These are phyloP conservation scores for Capronia coronata DNA, from an alignment of 2,329 filamentous ascomycete species.

Conservation along the genomic window DNA sequence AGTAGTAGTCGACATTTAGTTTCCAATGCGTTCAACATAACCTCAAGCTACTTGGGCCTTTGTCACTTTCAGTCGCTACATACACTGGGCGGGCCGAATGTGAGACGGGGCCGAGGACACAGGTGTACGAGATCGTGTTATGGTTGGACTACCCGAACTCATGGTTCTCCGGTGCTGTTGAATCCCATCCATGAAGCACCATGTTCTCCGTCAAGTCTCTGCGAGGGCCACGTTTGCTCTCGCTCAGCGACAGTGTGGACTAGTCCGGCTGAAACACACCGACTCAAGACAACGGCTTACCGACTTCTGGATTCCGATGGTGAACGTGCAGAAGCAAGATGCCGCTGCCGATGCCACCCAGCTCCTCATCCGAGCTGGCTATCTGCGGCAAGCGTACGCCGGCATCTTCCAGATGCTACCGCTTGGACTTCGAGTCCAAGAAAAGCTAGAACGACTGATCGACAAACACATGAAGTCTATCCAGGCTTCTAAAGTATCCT, in stretches of 20 bases:
- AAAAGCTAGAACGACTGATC: constrained; percentile 78
- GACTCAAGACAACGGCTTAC: constrained; percentile 18
- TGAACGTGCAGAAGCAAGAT: constrained; percentile 23
- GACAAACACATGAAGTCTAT: constrained; percentile 75
- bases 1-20: no score
- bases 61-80: no score
- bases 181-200: constrained; percentile 3
- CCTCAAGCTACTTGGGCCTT: no score
- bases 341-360: constrained; percentile 19
- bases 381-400: constrained; percentile 72
- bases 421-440: constrained; percentile 75
- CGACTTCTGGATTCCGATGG: constrained; percentile 25
- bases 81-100: no score
- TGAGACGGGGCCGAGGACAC: no score
- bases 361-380: constrained; percentile 53
- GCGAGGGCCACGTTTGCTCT: neutral
- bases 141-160: neutral
- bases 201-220: neutral
- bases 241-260: neutral
- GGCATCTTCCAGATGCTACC: constrained; percentile 91
- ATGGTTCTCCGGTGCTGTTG: neutral
- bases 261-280: constrained; percentile 9
- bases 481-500: constrained; percentile 71
- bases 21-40: no score
- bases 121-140: neutral